Conservation (phyloP, 2,329 filamentous ascomycete genomes). For the Xylariomycetidae sp. region DNA sequence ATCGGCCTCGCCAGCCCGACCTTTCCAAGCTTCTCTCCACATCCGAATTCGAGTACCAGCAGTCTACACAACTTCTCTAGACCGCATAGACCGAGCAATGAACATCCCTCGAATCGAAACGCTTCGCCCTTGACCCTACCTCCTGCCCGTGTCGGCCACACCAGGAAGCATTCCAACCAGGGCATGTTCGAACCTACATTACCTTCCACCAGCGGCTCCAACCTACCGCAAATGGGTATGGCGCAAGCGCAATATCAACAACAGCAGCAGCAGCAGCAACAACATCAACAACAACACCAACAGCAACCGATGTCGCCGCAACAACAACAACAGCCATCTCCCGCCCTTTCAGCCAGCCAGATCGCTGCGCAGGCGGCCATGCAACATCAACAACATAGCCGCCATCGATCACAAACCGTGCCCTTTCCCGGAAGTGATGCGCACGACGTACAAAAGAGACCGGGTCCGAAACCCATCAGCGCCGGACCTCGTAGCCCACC, state of each 20-base stretch:
- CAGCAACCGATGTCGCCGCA: conserved; percentile 32
- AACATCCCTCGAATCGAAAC: conserved; percentile 31
- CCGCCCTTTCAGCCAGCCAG: conserved; percentile 60
- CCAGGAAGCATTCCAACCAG: conserved; percentile 64
- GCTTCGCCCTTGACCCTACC: conserved; percentile 40
- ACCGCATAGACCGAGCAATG: conserved; percentile 35
- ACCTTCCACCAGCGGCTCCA: conserved; percentile 56
- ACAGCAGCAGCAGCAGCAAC: too few species aligned
- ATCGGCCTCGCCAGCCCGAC: conserved; percentile 39
- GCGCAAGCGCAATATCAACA: conserved; percentile 28
- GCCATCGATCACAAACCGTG: conserved; percentile 72
- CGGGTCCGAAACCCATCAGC: conserved; percentile 27
- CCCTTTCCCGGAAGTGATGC: conserved; percentile 47
- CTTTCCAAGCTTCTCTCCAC: conserved; percentile 43
- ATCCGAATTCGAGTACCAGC: conserved; percentile 42
- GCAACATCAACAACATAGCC: conserved; percentile 53
- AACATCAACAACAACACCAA: background rate
- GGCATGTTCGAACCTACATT: conserved; percentile 73
- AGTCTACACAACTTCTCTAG: conserved; percentile 57
- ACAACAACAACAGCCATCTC: conserved; percentile 35
- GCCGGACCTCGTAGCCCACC: conserved; percentile 55
- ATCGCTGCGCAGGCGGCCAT: conserved; percentile 77
- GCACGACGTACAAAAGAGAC: conserved; percentile 39
- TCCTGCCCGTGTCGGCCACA: conserved; percentile 29
- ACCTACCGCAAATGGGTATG: conserved; percentile 46